phyloP scores from a whole-genome alignment of 768 basidiomycete genomes.

The Psilocybe tampanensis region DNA sequence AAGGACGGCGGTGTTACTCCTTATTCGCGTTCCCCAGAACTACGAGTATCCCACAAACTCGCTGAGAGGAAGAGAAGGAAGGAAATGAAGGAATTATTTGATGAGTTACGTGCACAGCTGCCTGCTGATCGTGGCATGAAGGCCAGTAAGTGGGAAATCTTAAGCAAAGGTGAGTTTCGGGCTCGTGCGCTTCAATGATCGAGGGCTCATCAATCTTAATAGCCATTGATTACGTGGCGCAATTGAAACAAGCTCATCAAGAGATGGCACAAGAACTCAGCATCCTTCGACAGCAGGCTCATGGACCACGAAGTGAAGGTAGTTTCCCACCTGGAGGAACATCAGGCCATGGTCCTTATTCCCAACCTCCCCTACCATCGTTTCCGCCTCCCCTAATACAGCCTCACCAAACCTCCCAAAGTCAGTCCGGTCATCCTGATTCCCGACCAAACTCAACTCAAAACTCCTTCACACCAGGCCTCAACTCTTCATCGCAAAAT shows the following conservation, averaged over 20 bases:
- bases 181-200: conserved; percentile 10
- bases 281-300: conserved; percentile 75
- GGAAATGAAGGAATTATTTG: conserved; percentile 99
- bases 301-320: conserved; percentile 59
- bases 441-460: conserved; percentile 68
- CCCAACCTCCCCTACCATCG: conserved; percentile 45
- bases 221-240: conserved; percentile 89
- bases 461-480: conserved; percentile 50
- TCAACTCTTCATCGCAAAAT: conserved; percentile 44
- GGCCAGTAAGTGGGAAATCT: conserved; percentile 98
- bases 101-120: conserved; percentile 90
- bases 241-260: conserved; percentile 75
- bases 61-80: conserved; percentile 96
- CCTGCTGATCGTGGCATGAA: conserved; percentile 95
- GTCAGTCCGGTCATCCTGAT: conserved; percentile 36
- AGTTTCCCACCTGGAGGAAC: conserved; percentile 52
- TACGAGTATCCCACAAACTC: conserved; percentile 94
- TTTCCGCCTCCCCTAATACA: conserved; percentile 49
- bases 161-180: conserved; percentile 77
- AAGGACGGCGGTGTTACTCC: conserved; percentile 62
- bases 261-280: conserved; percentile 83
- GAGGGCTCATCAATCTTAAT: not conserved
- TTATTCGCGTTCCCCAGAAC: conserved; percentile 93
- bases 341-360: conserved; percentile 49
- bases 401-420: conserved; percentile 40